Percentiles rank a stretch among this genome's conserved stretches.
phyloP scores from a whole-genome alignment of 2,329 filamentous ascomycete genomes.

The Aureobasidium uvarum region DNA sequence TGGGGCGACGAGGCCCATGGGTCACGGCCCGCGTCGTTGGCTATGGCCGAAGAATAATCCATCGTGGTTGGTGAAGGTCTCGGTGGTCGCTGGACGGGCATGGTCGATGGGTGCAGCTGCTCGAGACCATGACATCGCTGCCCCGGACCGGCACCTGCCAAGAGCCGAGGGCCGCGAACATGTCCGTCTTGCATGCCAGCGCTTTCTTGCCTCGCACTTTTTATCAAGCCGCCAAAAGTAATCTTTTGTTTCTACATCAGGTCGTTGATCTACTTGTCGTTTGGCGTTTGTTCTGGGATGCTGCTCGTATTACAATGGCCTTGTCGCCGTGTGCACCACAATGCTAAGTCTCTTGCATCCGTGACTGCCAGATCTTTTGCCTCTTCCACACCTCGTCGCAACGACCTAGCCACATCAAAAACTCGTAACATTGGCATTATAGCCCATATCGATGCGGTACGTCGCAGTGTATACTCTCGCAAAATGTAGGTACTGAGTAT shows the following conservation, averaged over 20 bases:
- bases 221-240: neutral
- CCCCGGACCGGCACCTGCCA: constrained; percentile 31
- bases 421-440: constrained; percentile 98
- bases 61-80: constrained; percentile 44
- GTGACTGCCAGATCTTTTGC: constrained; percentile 24
- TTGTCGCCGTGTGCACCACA: constrained; percentile 8
- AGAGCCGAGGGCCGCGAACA: constrained; percentile 20
- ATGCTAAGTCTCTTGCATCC: constrained; percentile 3
- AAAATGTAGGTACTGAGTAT: constrained; percentile 26
- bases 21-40: constrained; percentile 59
- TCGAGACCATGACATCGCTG: constrained; percentile 31
- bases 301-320: constrained; percentile 22
- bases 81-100: constrained; percentile 28
- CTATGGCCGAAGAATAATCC: constrained; percentile 60
- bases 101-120: constrained; percentile 26
- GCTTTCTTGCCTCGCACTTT: neutral
- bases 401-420: constrained; percentile 26
- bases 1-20: constrained; percentile 64
- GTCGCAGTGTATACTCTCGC: constrained; percentile 32
- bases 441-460: constrained; percentile 89
- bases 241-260: neutral
- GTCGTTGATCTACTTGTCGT: neutral
- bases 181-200: neutral
- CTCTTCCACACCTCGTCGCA: constrained; percentile 21
- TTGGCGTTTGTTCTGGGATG: constrained; percentile 10